These are phyloP conservation scores for Neopestalotiopsis sp. DNA, from an alignment of 2,329 filamentous ascomycete genomes.

Conservation along the genomic window DNA sequence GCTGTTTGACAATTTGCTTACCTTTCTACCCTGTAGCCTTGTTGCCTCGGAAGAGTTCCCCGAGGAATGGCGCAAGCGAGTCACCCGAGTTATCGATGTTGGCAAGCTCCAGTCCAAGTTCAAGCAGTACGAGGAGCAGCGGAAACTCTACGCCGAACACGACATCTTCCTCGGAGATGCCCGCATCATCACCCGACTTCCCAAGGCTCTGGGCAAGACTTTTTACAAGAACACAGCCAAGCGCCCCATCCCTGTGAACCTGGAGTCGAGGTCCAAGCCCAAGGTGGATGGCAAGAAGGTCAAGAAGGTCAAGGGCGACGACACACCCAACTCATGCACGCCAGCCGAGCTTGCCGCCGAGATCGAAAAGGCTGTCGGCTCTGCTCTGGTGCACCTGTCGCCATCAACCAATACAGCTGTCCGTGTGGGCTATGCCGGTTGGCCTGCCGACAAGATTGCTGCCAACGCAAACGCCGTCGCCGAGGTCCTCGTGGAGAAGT, in stretches of 20 bases:
- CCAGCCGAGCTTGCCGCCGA: slow-evolving; percentile 77
- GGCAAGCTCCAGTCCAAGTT: slow-evolving; percentile 83
- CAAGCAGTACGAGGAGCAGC: slow-evolving; percentile 84
- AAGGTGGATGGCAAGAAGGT: slow-evolving; percentile 65
- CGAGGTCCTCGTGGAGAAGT: slow-evolving; percentile 74
- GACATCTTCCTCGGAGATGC: slow-evolving; percentile 95
- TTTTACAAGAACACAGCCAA: slow-evolving; percentile 88
- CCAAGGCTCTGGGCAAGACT: slow-evolving; percentile 82
- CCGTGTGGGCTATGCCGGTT: slow-evolving; percentile 77
- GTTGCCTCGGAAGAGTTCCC: slow-evolving; percentile 78
- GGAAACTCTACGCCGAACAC: slow-evolving; percentile 84
- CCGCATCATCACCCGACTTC: slow-evolving; percentile 76
- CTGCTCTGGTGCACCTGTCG: slow-evolving; percentile 81
- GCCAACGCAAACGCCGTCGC: slow-evolving; percentile 82
- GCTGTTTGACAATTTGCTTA: neutral
- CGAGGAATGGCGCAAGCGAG: slow-evolving; percentile 66
- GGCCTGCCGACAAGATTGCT: slow-evolving; percentile 75
- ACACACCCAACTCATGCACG: slow-evolving; percentile 51
- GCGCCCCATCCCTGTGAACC: slow-evolving; percentile 82
- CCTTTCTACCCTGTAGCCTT: slow-evolving; percentile 60
- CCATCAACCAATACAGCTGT: slow-evolving; percentile 82
- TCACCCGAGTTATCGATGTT: slow-evolving; percentile 80
- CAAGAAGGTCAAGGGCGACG: slow-evolving; percentile 58
- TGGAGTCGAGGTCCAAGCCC: slow-evolving; percentile 63
- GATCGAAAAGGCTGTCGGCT: slow-evolving; percentile 76